Conservation (phyloP, 1,139 yeast species). For the Pichia sp. region DNA sequence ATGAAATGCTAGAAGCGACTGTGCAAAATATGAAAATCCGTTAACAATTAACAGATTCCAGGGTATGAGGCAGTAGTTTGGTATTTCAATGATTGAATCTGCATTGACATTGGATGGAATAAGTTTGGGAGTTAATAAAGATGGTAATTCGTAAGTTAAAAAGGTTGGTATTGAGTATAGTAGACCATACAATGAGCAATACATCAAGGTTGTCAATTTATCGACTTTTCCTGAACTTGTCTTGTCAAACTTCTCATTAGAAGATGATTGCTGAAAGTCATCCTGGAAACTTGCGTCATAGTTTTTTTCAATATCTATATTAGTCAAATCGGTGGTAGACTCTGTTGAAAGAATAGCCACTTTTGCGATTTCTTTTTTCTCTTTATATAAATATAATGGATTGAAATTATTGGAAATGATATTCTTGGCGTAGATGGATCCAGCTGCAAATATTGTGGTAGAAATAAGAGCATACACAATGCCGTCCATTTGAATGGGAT, state of each 20-base stretch:
- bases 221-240: constrained; percentile 29
- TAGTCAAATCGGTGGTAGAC: neutral
- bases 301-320: constrained; percentile 8
- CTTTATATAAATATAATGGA: neutral
- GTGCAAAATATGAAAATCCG: constrained; percentile 75
- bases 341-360: constrained; percentile 7
- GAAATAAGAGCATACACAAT: constrained; percentile 56
- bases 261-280: neutral
- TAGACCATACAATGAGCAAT: constrained; percentile 78
- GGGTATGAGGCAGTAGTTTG: constrained; percentile 22
- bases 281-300: neutral
- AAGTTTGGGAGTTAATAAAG: constrained; percentile 11
- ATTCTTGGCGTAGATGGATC: constrained; percentile 83
- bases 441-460: constrained; percentile 78
- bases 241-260: neutral
- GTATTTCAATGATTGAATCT: constrained; percentile 5
- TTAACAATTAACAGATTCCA: constrained; percentile 33
- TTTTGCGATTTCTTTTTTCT: constrained; percentile 7
- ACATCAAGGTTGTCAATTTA: constrained; percentile 72
- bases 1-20: constrained; percentile 82
- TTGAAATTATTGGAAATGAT: constrained; percentile 30
- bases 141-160: constrained; percentile 50
- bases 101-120: neutral
- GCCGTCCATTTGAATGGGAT: constrained; percentile 17
- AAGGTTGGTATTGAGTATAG: constrained; percentile 70